Percentiles rank a stretch among this genome's conserved stretches.
phyloP scores from a whole-genome alignment of 1,284 basidiomycete genomes.

The Ceratobasidium sp. region DNA sequence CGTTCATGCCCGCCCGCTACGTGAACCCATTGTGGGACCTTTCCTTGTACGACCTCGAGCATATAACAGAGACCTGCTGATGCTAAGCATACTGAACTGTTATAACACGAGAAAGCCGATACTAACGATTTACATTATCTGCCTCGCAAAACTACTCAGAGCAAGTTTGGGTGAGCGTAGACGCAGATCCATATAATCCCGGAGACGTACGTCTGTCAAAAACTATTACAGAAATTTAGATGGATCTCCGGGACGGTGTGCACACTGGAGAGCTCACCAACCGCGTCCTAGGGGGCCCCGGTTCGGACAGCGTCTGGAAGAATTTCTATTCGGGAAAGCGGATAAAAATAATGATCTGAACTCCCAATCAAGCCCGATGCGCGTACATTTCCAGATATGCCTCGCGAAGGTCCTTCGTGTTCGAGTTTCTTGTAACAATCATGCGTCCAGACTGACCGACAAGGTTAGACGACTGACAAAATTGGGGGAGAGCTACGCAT shows the following conservation, averaged over 20 bases:
- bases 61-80: slow-evolving; percentile 3
- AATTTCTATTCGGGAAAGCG: background rate
- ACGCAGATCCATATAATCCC: background rate
- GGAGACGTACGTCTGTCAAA: slow-evolving; percentile 17
- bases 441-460: background rate
- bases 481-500: background rate
- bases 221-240: background rate
- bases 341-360: background rate
- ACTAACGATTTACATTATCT: slow-evolving; percentile 21
- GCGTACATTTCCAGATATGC: slow-evolving; percentile 1
- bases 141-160: slow-evolving; percentile 16
- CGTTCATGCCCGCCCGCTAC: background rate
- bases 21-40: background rate
- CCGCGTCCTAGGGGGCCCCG: background rate
- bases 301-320: background rate
- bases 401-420: background rate
- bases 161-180: background rate
- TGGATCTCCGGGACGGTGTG: background rate
- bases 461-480: background rate
- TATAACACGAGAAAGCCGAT: background rate
- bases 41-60: background rate
- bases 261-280: background rate
- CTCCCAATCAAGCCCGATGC: background rate
- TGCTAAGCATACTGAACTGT: background rate
- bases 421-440: slow-evolving; percentile 6